These are phyloP conservation scores for Vigna hirtella DNA, from an alignment of 306 rosid genomes.

Conservation along the genomic window DNA sequence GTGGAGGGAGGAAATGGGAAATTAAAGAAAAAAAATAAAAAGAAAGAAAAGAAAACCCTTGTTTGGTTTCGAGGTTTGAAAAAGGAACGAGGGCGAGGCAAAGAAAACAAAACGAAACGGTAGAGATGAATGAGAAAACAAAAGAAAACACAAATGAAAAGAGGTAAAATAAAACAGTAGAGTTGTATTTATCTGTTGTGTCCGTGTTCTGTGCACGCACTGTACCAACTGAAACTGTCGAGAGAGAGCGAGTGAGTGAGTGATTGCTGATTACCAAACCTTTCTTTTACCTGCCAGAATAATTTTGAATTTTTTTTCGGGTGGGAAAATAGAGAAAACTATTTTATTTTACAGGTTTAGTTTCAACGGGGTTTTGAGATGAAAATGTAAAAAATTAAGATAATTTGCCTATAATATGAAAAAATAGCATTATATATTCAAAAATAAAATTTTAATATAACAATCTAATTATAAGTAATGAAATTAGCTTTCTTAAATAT, in stretches of 20 bases:
- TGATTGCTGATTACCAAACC: slow-evolving; percentile 19
- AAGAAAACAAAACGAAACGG: slow-evolving; percentile 17
- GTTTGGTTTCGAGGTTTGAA: slow-evolving; percentile 46
- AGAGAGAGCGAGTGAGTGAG: neutral
- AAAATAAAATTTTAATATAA: neutral
- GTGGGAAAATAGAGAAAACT: slow-evolving; percentile 34
- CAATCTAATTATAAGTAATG: neutral
- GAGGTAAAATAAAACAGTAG: slow-evolving; percentile 20
- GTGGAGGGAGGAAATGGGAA: neutral
- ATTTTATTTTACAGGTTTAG: neutral
- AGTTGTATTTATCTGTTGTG: slow-evolving; percentile 42
- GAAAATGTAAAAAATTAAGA: no score
- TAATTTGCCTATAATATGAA: neutral
- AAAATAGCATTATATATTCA: neutral
- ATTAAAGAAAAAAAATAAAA: neutral
- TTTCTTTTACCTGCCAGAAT: slow-evolving; percentile 22
- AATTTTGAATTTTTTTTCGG: slow-evolving; percentile 40
- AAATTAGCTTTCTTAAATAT: neutral
- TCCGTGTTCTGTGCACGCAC: slow-evolving; percentile 41
- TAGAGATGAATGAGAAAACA: slow-evolving; percentile 16
- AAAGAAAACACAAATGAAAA: neutral
- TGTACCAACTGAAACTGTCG: slow-evolving; percentile 48
- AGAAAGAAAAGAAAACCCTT: slow-evolving; percentile 14
- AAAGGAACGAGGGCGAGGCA: slow-evolving; percentile 28
- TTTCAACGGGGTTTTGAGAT: neutral